A percentile compares a stretch with the other conserved stretches of the same genome.
Conservation (phyloP, 192 early-diverging fungal species). For the Coemansia sp. region DNA sequence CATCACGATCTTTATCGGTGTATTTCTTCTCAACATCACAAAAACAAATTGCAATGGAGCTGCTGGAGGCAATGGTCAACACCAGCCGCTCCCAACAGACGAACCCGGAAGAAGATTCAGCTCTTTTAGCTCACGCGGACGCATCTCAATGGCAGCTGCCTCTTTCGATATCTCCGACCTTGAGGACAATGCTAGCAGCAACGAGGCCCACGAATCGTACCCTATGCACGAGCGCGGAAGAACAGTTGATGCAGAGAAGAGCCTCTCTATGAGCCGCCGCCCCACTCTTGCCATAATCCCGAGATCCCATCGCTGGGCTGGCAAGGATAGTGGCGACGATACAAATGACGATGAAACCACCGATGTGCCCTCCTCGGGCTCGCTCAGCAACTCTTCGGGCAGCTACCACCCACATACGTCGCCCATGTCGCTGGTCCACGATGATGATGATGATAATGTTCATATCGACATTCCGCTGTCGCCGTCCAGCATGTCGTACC, state of each 20-base stretch:
- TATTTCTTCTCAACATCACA: conserved; percentile 76
- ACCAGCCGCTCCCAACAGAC: conserved; percentile 52
- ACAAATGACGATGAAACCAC: conserved; percentile 35
- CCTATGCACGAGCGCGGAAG: conserved; percentile 48
- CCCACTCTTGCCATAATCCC: conserved; percentile 21
- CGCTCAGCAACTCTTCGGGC: conserved; percentile 39
- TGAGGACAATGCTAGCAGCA: conserved; percentile 32
- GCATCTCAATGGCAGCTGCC: conserved; percentile 25
- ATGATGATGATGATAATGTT: conserved; percentile 26
- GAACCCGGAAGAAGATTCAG: conserved; percentile 42
- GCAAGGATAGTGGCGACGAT: conserved; percentile 12
- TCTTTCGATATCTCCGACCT: conserved; percentile 47
- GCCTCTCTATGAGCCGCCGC: conserved; percentile 26
- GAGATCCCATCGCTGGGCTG: neutral
- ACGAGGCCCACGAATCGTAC: conserved; percentile 34
- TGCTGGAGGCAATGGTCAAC: conserved; percentile 21
- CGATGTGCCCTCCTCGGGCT: conserved; percentile 40
- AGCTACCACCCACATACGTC: conserved; percentile 32
- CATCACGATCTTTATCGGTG: conserved; percentile 90
- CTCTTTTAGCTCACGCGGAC: conserved; percentile 23
- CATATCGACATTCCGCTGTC: conserved; percentile 50
- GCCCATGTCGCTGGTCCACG: conserved; percentile 17
- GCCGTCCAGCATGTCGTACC: conserved; percentile 27
- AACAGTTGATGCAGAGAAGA: conserved; percentile 41
- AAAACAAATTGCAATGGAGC: conserved; percentile 14